phyloP scores from a whole-genome alignment of 352 stramenopile genomes.

The Pythium utonaiense region DNA sequence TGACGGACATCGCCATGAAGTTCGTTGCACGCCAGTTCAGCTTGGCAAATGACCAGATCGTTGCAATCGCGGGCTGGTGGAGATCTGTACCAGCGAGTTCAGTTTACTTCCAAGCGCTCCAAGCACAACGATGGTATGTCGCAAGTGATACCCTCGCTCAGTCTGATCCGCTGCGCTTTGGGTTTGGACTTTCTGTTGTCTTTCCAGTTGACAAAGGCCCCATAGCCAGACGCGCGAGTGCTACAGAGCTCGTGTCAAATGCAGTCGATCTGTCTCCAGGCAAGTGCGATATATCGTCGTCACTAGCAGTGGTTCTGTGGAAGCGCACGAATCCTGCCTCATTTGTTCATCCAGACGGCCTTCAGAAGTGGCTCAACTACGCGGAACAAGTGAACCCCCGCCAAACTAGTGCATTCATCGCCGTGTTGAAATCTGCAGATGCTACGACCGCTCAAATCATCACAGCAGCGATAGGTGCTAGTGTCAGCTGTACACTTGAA shows the following conservation, averaged over 20 bases:
- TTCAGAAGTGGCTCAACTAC: conserved; percentile 29
- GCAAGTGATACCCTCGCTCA: conserved; percentile 7
- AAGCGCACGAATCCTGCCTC: conserved; percentile 16
- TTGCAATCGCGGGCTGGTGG: conserved; percentile 41
- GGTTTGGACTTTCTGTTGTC: conserved; percentile 40
- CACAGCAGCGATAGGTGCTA: conserved; percentile 11
- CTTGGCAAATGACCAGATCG: conserved; percentile 27
- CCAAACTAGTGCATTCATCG: conserved; percentile 16
- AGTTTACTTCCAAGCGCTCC: conserved; percentile 42
- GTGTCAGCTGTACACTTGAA: conserved; percentile 37
- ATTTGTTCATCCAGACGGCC: conserved; percentile 27
- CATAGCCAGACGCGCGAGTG: conserved; percentile 26
- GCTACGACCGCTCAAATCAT: background rate
- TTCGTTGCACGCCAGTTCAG: conserved; percentile 35
- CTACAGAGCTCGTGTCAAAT: conserved; percentile 35
- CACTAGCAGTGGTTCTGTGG: conserved; percentile 42
- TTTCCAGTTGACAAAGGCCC: conserved; percentile 25
- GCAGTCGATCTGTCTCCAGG: conserved; percentile 9
- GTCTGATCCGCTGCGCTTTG: conserved; percentile 38
- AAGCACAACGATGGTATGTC: conserved; percentile 36
- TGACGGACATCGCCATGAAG: conserved; percentile 34
- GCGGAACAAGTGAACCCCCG: conserved; percentile 3
- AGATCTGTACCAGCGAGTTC: conserved; percentile 31
- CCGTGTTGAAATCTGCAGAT: conserved; percentile 2
- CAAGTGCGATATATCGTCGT: conserved; percentile 27